Evolutionary conservation across 2,329 filamentous ascomycete species (phyloP).

Genomic region (Fusarium luffae): DNA sequence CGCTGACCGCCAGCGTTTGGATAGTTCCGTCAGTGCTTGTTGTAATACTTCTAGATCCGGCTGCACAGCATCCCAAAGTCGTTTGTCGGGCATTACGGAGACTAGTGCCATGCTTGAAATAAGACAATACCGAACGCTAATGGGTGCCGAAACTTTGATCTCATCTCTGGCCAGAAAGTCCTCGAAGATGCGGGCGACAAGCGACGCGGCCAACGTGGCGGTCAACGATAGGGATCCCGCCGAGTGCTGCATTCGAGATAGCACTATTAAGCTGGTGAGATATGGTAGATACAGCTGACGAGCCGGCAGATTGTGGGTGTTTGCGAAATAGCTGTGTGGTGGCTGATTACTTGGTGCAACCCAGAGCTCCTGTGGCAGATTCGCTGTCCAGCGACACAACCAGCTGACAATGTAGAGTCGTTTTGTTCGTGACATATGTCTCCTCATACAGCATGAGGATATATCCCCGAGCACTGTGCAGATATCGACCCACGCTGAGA

Average conservation of each 20-base stretch:
- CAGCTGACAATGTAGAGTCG: background rate
- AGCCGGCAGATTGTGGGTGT: background rate
- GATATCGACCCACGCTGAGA: background rate
- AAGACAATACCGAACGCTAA: background rate
- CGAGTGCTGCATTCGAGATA: background rate
- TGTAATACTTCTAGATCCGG: background rate
- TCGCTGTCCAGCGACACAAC: background rate
- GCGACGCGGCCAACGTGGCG: background rate
- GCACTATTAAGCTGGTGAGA: background rate
- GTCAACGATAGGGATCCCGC: background rate
- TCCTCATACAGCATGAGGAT: background rate
- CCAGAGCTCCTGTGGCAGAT: background rate
- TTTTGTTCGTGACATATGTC: conserved; percentile 3
- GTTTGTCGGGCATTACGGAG: background rate
- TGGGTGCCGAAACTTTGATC: background rate
- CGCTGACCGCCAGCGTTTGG: background rate
- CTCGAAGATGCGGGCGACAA: background rate
- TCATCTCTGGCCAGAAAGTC: background rate
- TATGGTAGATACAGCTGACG: background rate
- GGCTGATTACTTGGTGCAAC: background rate
- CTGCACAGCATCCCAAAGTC: background rate
- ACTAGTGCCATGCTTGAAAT: background rate
- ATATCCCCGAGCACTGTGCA: background rate
- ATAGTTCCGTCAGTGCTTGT: background rate
- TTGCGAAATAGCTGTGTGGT: background rate